phyloP scores from a whole-genome alignment of 768 basidiomycete genomes.

The Sarcodon aspratus region DNA sequence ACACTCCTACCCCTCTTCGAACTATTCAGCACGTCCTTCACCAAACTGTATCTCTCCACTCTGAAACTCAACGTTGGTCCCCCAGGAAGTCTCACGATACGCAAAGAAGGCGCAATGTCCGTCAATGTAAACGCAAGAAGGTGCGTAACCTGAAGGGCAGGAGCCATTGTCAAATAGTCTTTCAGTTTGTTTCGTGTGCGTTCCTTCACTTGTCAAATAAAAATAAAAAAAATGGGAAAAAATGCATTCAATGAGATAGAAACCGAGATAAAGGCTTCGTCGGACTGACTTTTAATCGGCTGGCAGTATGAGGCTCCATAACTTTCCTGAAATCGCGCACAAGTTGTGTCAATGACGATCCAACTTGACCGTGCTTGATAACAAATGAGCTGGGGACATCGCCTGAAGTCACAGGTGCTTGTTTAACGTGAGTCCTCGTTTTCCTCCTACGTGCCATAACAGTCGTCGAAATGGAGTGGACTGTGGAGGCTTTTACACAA shows the following conservation, averaged over 20 bases:
- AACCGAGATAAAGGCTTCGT: background rate
- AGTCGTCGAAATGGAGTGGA: background rate
- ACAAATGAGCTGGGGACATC: constrained; percentile 84
- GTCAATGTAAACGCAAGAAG: constrained; percentile 87
- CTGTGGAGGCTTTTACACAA: background rate
- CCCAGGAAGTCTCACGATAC: constrained; percentile 76
- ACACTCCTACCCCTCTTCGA: constrained; percentile 61
- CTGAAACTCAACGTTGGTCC: constrained; percentile 94
- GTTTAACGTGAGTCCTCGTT: constrained; percentile 74
- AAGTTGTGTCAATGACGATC: constrained; percentile 74
- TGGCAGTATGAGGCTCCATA: constrained; percentile 97
- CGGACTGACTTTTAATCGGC: constrained; percentile 64
- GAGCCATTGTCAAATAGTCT: constrained; percentile 89
- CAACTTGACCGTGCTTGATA: constrained; percentile 92
- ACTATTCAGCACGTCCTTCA: constrained; percentile 68
- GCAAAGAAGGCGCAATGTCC: constrained; percentile 71
- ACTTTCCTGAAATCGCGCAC: constrained; percentile 90
- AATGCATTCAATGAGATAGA: background rate
- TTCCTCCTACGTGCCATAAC: constrained; percentile 68
- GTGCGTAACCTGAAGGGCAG: constrained; percentile 84
- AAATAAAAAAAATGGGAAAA: background rate
- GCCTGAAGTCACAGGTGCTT: constrained; percentile 23
- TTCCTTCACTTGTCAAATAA: constrained; percentile 47
- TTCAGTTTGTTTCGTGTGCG: constrained; percentile 81
- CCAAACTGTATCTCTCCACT: constrained; percentile 84